Conservation (phyloP, 257 asterid genomes). For the Leptodermis oblonga region DNA sequence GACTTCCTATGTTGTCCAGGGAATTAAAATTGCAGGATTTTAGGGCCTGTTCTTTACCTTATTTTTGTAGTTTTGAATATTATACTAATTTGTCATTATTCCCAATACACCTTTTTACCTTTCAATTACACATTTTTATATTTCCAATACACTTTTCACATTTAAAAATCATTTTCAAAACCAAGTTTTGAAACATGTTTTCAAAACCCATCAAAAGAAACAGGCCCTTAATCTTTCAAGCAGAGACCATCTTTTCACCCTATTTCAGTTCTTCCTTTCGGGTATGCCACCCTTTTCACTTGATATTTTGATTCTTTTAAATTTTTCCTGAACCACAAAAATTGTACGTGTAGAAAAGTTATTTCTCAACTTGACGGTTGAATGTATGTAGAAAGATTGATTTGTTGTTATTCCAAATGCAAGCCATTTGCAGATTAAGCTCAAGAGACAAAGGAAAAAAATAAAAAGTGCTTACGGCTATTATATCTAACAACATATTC, state of each 20-base stretch:
- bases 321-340: neutral
- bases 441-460: neutral
- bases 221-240: no score
- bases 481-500: constrained; percentile 78
- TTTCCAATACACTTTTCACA: no score
- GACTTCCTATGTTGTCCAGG: neutral
- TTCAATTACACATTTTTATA: no score
- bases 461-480: constrained; percentile 48
- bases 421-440: neutral
- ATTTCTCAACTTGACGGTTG: neutral
- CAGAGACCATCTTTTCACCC: neutral
- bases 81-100: no score
- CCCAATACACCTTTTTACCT: no score
- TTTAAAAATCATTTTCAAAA: no score
- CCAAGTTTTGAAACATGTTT: no score
- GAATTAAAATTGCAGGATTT: neutral
- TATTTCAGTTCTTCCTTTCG: neutral
- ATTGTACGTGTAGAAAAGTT: neutral
- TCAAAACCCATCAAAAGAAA: no score
- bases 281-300: neutral
- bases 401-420: neutral
- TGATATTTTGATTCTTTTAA: neutral
- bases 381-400: neutral
- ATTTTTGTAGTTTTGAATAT: no score
- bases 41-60: no score